A percentile compares a stretch with the other conserved stretches of the same genome.
phyloP scores from a whole-genome alignment of 2,329 filamentous ascomycete species.

The Xylariaceae sp. region DNA sequence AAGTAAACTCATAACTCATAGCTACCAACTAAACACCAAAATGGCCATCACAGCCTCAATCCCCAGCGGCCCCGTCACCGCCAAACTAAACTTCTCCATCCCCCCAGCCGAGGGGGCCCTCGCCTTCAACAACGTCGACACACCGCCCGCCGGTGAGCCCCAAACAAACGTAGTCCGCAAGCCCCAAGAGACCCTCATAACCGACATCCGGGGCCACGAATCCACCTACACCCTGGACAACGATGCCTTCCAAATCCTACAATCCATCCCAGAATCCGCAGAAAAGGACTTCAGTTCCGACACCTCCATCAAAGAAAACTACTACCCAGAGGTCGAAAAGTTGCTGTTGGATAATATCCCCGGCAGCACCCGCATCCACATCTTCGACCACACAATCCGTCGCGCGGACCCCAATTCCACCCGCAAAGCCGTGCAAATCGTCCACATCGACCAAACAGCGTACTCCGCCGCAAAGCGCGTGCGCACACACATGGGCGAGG shows the following conservation, averaged over 20 bases:
- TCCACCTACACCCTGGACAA: slow-evolving; percentile 60
- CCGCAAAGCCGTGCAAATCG: slow-evolving; percentile 64
- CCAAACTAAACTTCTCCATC: slow-evolving; percentile 60
- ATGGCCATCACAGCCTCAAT: slow-evolving; percentile 41
- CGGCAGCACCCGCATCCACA: slow-evolving; percentile 58
- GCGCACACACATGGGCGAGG: slow-evolving; percentile 52
- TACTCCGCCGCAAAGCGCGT: slow-evolving; percentile 63
- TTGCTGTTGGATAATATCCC: slow-evolving; percentile 64
- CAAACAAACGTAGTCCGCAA: slow-evolving; percentile 59
- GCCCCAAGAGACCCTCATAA: slow-evolving; percentile 51
- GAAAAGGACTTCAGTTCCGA: slow-evolving; percentile 48
- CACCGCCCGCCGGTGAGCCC: slow-evolving; percentile 54
- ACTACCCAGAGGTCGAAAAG: slow-evolving; percentile 79
- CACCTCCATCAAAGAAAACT: slow-evolving; percentile 58
- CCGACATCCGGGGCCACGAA: slow-evolving; percentile 70
- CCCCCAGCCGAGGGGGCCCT: slow-evolving; percentile 53
- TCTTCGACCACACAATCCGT: slow-evolving; percentile 91
- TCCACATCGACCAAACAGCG: slow-evolving; percentile 80
- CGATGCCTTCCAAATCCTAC: slow-evolving; percentile 68
- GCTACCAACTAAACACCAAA: slow-evolving; percentile 12
- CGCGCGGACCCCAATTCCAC: slow-evolving; percentile 52
- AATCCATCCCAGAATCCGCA: slow-evolving; percentile 56
- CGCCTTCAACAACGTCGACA: slow-evolving; percentile 65
- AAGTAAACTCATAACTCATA: not conserved
- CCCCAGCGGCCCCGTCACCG: slow-evolving; percentile 55